Percentiles rank a stretch among this genome's conserved stretches.
These are phyloP conservation scores for Stereocaulon alpinum DNA, from an alignment of 495 filamentous ascomycete genomes.

Conservation along the genomic window DNA sequence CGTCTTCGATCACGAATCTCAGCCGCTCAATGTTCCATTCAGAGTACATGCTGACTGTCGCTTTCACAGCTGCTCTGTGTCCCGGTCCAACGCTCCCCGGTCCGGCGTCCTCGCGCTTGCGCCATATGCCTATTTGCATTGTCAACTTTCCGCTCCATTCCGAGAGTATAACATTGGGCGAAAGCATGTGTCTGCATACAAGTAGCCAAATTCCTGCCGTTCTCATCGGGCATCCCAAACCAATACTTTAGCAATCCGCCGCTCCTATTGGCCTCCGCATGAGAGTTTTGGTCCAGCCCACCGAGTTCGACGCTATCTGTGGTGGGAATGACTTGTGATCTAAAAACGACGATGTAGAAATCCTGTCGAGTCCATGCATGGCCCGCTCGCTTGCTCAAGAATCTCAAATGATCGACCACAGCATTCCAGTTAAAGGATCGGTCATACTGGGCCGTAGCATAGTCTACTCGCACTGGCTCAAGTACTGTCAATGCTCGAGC, in stretches of 20 bases:
- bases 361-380: conserved; percentile 50
- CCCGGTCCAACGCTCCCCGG: conserved; percentile 54
- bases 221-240: conserved; percentile 58
- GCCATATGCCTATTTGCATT: conserved; percentile 48
- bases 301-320: conserved; percentile 53
- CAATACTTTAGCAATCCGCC: conserved; percentile 89
- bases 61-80: conserved; percentile 29
- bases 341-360: conserved; percentile 79
- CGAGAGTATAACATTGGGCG: not conserved
- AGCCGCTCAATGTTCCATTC: conserved; percentile 21
- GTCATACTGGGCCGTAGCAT: conserved; percentile 64
- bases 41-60: conserved; percentile 19
- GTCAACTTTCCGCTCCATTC: not conserved
- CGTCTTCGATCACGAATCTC: conserved; percentile 16
- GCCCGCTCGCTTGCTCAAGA: conserved; percentile 27
- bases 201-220: conserved; percentile 61
- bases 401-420: conserved; percentile 44
- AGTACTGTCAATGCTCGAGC: conserved; percentile 57
- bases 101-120: conserved; percentile 56
- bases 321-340: conserved; percentile 53
- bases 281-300: conserved; percentile 61
- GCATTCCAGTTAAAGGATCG: conserved; percentile 70
- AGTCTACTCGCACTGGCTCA: conserved; percentile 51
- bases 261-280: conserved; percentile 62
- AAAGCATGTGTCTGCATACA: conserved; percentile 34